Evolutionary conservation across 148 eudicot genomes (phyloP), one percentile per base, ranked within the genome.

Genomic region (Persicaria tinctoria): DNA sequence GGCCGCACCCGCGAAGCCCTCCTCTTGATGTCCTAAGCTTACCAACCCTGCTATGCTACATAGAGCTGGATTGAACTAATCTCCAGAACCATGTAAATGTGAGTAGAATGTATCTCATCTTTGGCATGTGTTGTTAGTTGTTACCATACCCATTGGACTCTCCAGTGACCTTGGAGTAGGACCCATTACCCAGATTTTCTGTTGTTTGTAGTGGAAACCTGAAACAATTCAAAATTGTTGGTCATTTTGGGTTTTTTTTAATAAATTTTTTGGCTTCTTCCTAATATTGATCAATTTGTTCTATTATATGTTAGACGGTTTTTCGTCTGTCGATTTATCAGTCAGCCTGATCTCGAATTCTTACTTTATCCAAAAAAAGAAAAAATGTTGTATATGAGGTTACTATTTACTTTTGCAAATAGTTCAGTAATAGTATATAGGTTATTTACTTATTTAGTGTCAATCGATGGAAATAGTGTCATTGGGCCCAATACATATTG

Each of bases 1-100:
- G 98, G 97, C 17, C 94, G 97, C 11, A 88, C 93, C 20, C 90
- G 97, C 5, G 98, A 93, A 77, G 97, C 98, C 60, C 98, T 93
- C 63, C 90, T 88, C 51, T 79, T 93, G 82, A 93, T 89, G 97
- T 82, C 90, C 84, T 93, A 83, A n/a, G 50, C 53, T 70, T 70
- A 17, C 14, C 2, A 64, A 6, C 46, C 17, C 16, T 64, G 27
- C 44, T 64, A 38, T 10, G 17, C 46, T 66, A 9, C 44, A 66
- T 66, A 66, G 70, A 66, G 70, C 70, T 66, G 45, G 47, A 41
- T 66, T 66, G 70, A 32, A 32, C 41, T 32, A 32, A 66, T 38
- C 47, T 66, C 48, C 47, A 66, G 48, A 66, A 66, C 38, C 70
- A 66, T 66, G 70, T 64, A 64, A 64, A 64, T 64, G 70, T 66